phyloP scores from a whole-genome alignment of 768 basidiomycete species.

The Paxillus ammoniavirescens region DNA sequence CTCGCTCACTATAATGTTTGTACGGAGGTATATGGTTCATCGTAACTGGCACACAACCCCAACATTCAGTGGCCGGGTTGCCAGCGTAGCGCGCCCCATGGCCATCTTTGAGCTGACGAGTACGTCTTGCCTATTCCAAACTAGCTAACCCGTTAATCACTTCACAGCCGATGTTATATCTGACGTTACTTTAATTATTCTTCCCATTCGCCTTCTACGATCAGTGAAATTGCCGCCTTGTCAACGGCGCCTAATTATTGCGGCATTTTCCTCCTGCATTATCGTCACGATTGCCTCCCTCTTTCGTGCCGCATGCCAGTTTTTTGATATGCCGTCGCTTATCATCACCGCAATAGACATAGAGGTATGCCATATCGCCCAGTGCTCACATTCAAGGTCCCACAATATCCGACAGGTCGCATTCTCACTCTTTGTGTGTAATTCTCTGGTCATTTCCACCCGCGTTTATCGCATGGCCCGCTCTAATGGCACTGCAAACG shows the following conservation, averaged over 20 bases:
- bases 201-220: constrained; percentile 8
- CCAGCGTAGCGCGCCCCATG: not conserved
- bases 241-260: constrained; percentile 7
- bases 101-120: constrained; percentile 16
- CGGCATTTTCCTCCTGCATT: constrained; percentile 8
- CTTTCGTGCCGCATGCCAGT: constrained; percentile 8
- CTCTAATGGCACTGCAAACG: not conserved
- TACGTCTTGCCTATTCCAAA: not conserved
- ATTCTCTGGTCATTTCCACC: constrained; percentile 8
- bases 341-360: constrained; percentile 9
- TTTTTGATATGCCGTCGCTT: constrained; percentile 4
- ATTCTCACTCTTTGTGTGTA: constrained; percentile 14
- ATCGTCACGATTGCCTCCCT: constrained; percentile 2
- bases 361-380: constrained; percentile 7
- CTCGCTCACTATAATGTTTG: constrained; percentile 2
- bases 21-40: not conserved
- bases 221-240: constrained; percentile 2
- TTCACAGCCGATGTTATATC: constrained; percentile 20
- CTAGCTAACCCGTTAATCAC: constrained; percentile 1
- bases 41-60: not conserved
- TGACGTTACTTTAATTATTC: constrained; percentile 9
- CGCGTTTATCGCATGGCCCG: constrained; percentile 8
- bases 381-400: not conserved
- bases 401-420: constrained; percentile 12
- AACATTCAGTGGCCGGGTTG: not conserved